These are phyloP conservation scores for Malbranchea cinnamomea DNA, from an alignment of 2,329 filamentous ascomycete species.

Conservation along the genomic window DNA sequence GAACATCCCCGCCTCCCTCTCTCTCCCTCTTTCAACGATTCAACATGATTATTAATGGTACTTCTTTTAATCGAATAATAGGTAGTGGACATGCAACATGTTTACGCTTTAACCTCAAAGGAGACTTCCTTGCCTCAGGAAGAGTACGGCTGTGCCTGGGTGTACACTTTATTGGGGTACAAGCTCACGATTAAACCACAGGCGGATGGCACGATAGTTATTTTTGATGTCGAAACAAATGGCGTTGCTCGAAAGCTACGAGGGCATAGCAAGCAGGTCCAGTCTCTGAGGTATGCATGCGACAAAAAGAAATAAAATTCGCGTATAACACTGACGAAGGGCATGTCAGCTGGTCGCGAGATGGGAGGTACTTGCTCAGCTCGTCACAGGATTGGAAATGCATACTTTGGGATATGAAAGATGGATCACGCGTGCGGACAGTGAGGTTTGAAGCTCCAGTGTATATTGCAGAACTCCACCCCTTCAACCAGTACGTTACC, in stretches of 20 bases:
- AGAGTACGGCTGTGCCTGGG: slow-evolving; percentile 39
- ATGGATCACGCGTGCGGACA: slow-evolving; percentile 58
- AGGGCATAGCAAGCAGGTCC: slow-evolving; percentile 85
- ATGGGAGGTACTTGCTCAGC: slow-evolving; percentile 80
- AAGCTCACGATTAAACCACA: slow-evolving; percentile 16
- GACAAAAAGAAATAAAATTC: background rate
- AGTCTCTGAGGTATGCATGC: slow-evolving; percentile 51
- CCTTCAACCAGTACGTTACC: slow-evolving; percentile 61
- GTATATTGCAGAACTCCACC: slow-evolving; percentile 91
- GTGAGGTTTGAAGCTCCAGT: slow-evolving; percentile 86
- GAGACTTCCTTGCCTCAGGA: slow-evolving; percentile 87
- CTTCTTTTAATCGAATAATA: slow-evolving; percentile 18
- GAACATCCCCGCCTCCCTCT: too few species aligned
- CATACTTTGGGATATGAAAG: slow-evolving; percentile 81
- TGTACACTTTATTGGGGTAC: slow-evolving; percentile 2
- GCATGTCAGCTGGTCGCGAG: slow-evolving; percentile 78
- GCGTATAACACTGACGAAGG: slow-evolving; percentile 5
- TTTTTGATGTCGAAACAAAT: slow-evolving; percentile 96
- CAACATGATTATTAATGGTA: slow-evolving; percentile 4
- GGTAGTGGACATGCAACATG: slow-evolving; percentile 50
- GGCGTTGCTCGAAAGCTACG: slow-evolving; percentile 87
- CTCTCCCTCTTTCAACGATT: slow-evolving; percentile 27
- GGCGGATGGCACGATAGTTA: slow-evolving; percentile 79
- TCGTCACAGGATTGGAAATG: slow-evolving; percentile 94
- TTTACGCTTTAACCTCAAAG: slow-evolving; percentile 79